A percentile compares a stretch with the other conserved stretches of the same genome.
These are phyloP conservation scores for Tolypocladium tundrense DNA, from an alignment of 2,329 filamentous ascomycete genomes.

Conservation along the genomic window DNA sequence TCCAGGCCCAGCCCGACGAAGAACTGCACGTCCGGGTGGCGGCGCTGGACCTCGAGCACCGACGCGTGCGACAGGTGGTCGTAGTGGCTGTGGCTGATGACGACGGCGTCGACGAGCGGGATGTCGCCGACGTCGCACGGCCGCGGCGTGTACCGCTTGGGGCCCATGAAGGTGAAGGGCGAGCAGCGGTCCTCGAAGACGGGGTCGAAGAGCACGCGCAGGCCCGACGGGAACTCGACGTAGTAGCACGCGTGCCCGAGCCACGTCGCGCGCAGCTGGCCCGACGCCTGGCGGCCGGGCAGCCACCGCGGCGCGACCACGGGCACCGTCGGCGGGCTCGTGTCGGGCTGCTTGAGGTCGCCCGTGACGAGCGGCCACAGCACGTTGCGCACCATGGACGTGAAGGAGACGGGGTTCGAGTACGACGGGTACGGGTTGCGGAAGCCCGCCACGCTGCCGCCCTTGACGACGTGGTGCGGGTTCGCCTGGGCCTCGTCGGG, in stretches of 20 bases:
- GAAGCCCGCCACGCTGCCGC: conserved; percentile 32
- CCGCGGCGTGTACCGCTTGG: conserved; percentile 67
- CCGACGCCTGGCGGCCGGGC: conserved; percentile 33
- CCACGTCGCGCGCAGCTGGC: conserved; percentile 75
- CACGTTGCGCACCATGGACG: conserved; percentile 18
- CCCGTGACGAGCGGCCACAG: conserved; percentile 29
- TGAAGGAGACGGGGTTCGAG: conserved; percentile 10
- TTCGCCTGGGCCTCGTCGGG: conserved; percentile 33
- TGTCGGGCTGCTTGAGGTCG: conserved; percentile 42
- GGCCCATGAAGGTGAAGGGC: conserved; percentile 59
- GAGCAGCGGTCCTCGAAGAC: conserved; percentile 85
- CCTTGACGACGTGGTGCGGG: conserved; percentile 36
- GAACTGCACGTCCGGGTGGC: conserved; percentile 72
- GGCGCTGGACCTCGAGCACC: conserved; percentile 57
- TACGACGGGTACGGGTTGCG: conserved; percentile 42
- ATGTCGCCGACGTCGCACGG: conserved; percentile 73
- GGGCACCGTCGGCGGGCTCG: conserved; percentile 53
- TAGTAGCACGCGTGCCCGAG: conserved; percentile 92
- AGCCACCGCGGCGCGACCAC: conserved; percentile 61
- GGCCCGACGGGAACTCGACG: conserved; percentile 75
- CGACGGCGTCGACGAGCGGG: conserved; percentile 62
- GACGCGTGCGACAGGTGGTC: conserved; percentile 79
- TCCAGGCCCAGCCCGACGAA: conserved; percentile 79
- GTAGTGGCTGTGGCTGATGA: conserved; percentile 88
- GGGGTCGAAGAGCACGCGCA: conserved; percentile 86